phyloP scores from a whole-genome alignment of 164 flowering plant species.

The Kalanchoe fedtschenkoi region DNA sequence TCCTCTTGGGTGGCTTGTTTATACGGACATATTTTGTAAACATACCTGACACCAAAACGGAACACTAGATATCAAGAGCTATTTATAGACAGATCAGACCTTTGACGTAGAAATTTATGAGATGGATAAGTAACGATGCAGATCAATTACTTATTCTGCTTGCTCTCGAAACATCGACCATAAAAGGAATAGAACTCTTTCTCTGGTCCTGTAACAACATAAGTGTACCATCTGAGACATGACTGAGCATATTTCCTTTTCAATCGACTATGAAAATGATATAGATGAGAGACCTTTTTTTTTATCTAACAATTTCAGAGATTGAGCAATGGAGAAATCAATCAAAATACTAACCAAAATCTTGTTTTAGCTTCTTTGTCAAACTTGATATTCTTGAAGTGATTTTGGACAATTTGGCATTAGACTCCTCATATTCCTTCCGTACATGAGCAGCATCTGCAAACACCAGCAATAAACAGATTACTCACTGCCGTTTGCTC shows the following conservation, averaged over 20 bases:
- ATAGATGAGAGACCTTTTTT: not conserved
- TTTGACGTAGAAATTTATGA: not conserved
- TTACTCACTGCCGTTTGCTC: no score
- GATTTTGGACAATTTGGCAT: constrained; percentile 63
- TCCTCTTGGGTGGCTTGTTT: constrained; percentile 90
- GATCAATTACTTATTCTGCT: constrained; percentile 64
- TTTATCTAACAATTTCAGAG: not conserved
- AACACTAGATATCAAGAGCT: not conserved
- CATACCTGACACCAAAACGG: constrained; percentile 43
- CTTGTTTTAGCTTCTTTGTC: constrained; percentile 58
- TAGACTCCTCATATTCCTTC: constrained; percentile 87
- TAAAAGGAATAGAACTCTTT: constrained; percentile 91
- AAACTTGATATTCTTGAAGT: constrained; percentile 85
- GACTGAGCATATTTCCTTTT: not conserved
- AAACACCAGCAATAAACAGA: constrained; percentile 10
- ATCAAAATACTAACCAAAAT: constrained; percentile 56
- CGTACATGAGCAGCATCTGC: constrained; percentile 77
- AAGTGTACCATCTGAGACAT: not conserved
- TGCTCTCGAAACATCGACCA: constrained; percentile 78
- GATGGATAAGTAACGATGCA: not conserved
- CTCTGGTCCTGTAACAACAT: constrained; percentile 45
- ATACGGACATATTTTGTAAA: constrained; percentile 88
- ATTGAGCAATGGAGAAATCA: not conserved
- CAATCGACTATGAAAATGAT: not conserved
- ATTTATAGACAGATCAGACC: no score